Base-by-base conservation (phyloP, 148 eudicot species). In the Fagopyrum esculentum region DNA sequence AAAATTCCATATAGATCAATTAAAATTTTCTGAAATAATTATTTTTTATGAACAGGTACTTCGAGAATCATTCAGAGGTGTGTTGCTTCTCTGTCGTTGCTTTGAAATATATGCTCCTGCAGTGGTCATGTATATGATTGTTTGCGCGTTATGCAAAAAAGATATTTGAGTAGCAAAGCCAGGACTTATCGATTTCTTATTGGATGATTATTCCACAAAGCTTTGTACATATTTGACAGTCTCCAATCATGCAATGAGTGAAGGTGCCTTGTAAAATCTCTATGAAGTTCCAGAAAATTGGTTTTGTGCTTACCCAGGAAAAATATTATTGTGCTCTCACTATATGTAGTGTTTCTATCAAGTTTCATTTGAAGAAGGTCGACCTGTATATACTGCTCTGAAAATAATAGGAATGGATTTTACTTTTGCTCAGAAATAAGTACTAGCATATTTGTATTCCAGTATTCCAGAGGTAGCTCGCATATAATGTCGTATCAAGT, bases 41-140 rank as follows among this genome's bases (percentile, higher is more conserved):
- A 11, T 77, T 68, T 68, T 72, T 71, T 75, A 60, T 81, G 43
- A 63, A 74, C 91, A 93, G 98, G 91, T 84, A 69, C 70, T 82
- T 57, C 95, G 98, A 71, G 98, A 93, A 82, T 79, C 87, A 77
- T 82, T 86, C 69, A 86, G 83, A 81, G 95, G 98, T 91, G 85
- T 83, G 92, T 77, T 50, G 79, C 73, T 56, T 69, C 51, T 76
- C 46, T 40, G 9, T 43, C 3, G 19, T 66, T 66, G 47, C 6
- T 66, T 66, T 66, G 19, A 66, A 35, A 66, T 40, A 63, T 66
- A 66, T 35, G 15, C 46, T 66, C 47, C 71, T 66, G 71, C 47
- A 66, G 30, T 40, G n/a, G 71, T 66, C 47, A 5, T 4, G 40
- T 63, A 4, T 10, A 11, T 63, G 61, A 57, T 3, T 57, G 63